Evolutionary conservation across 1,139 yeast genomes (phyloP), one percentile per base, ranked within the genome.

Genomic region (Kodamaea sp.): DNA sequence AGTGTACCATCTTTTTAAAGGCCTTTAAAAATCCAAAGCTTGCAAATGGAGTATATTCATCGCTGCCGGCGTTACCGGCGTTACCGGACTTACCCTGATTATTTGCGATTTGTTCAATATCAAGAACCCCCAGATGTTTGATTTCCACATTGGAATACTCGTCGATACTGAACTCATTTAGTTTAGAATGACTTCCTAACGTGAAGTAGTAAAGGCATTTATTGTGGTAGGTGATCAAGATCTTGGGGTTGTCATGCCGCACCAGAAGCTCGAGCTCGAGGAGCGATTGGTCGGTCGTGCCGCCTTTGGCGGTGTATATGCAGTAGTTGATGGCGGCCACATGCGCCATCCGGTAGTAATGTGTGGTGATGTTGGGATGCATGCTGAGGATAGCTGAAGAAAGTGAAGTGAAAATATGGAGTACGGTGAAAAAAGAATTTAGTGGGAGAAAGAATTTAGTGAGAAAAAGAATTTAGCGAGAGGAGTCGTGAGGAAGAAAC

Each of bases 1-100:
- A 68, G 34, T 76, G 60, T 0, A 81, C 60, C 57, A 78, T 61
- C 42, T 80, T 75, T 53, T 80, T 75, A 27, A 82, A 67, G 0
- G 90, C 81, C 44, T 77, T 78, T 27, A 81, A 53, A 38, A 83
- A 75, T n/a, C 84, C 65, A 4, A 79, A 68, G 54, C 69, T 69
- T 37, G 73, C 76, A 49, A 63, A 76, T 32, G 74, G 75, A 42
- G 67, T 57, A 53, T 59, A 65, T 24, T 53, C 58, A 23, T 55
- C 58, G 22, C 38, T 22, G 40, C 32, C 20, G 20, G 20, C 20
- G 20, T 15, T 15, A 25, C 31, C 8, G 36, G 24, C 8, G 36
- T 31, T 5, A 26, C 35, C 24, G 34, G 24, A 10, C 27, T 30
- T n/a, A 29, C 29, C 15, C 32, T 31, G 27, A 22, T 27, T 30